A percentile compares a stretch with the other conserved stretches of the same genome.
Conservation (phyloP, 2,329 filamentous ascomycete species). For the Diplodia corticola region DNA sequence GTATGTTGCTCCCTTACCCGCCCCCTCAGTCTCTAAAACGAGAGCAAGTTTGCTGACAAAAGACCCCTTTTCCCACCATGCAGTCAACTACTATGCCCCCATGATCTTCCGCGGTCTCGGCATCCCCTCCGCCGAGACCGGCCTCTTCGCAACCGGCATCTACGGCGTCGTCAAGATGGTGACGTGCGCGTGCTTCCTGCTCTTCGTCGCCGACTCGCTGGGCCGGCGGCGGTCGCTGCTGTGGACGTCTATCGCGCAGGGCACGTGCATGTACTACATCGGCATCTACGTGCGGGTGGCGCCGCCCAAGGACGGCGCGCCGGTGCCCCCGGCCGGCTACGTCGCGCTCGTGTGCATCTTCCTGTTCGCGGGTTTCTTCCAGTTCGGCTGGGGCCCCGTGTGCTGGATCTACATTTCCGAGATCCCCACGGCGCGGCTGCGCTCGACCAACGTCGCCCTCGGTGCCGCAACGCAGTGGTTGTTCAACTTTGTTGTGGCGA, state of each 20-base stretch:
- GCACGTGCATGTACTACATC: conserved; percentile 66
- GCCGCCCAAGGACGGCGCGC: conserved; percentile 55
- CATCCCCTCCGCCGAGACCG: conserved; percentile 56
- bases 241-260: conserved; percentile 65
- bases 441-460: conserved; percentile 67
- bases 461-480: conserved; percentile 71
- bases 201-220: conserved; percentile 68
- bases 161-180: conserved; percentile 72
- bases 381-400: conserved; percentile 63
- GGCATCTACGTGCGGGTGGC: conserved; percentile 68
- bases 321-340: conserved; percentile 67
- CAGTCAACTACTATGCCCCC: conserved; percentile 65
- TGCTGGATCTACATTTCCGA: conserved; percentile 74
- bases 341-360: conserved; percentile 71
- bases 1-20: neutral
- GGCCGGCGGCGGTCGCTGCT: conserved; percentile 64
- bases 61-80: neutral
- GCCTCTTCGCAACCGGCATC: conserved; percentile 71
- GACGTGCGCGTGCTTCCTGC: conserved; percentile 63
- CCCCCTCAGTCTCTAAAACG: too few relatives aligned
- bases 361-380: conserved; percentile 69
- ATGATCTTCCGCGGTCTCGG: conserved; percentile 68
- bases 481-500: conserved; percentile 71
- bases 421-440: conserved; percentile 66
- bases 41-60: neutral